Evolutionary conservation across 2,329 filamentous ascomycete genomes (phyloP).

Genomic region (Cephalotrichum gorgonifer): DNA sequence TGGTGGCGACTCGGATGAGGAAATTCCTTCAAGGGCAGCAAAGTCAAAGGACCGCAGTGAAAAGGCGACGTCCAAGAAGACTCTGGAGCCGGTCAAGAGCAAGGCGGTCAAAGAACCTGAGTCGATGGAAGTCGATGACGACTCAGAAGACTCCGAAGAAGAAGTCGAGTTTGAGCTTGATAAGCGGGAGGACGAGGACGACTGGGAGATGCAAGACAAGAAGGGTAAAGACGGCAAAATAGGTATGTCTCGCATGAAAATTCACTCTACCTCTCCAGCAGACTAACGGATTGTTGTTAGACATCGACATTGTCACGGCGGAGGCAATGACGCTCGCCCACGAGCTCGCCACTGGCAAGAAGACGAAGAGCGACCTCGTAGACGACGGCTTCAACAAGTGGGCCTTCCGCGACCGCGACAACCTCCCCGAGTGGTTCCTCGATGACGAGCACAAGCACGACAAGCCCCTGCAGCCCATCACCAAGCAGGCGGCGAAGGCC

Average conservation of each 20-base stretch:
- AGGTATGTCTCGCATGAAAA: constrained; percentile 35
- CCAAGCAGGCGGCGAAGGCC: constrained; percentile 76
- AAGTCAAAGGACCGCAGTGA: constrained; percentile 13
- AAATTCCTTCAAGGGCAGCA: constrained; percentile 17
- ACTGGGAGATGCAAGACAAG: constrained; percentile 59
- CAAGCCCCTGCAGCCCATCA: constrained; percentile 78
- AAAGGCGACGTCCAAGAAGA: constrained; percentile 17
- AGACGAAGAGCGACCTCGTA: constrained; percentile 65
- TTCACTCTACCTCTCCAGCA: not conserved
- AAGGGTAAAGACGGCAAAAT: constrained; percentile 52
- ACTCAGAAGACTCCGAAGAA: constrained; percentile 16
- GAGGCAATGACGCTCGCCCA: constrained; percentile 98
- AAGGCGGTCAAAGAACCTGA: constrained; percentile 6
- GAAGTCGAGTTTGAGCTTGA: constrained; percentile 52
- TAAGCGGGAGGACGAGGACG: constrained; percentile 38
- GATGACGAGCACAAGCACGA: constrained; percentile 85
- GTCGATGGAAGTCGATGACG: constrained; percentile 12
- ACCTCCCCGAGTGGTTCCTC: constrained; percentile 93
- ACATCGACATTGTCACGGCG: constrained; percentile 98
- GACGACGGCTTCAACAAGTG: constrained; percentile 94
- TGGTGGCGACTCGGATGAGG: constrained; percentile 45
- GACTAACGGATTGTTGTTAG: constrained; percentile 19
- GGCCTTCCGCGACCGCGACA: constrained; percentile 81
- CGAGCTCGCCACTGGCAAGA: constrained; percentile 77
- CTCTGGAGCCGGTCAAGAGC: constrained; percentile 11